phyloP scores from a whole-genome alignment of 2,329 filamentous ascomycete genomes.

The Colletotrichum godetiae region DNA sequence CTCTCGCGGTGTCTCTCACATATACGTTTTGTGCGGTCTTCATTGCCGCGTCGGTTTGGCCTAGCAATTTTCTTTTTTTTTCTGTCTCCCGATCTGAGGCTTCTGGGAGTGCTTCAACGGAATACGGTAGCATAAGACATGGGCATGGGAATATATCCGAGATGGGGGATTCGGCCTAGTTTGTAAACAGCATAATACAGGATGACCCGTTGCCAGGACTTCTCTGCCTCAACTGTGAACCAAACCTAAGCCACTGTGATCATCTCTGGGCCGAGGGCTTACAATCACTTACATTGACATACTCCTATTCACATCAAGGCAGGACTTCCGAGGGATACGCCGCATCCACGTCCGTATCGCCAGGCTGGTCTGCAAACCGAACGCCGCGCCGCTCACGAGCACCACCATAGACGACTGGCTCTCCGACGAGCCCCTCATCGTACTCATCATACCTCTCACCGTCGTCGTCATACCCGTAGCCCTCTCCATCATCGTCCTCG shows the following conservation, averaged over 20 bases:
- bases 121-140: neutral
- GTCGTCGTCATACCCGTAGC: slow-evolving; percentile 41
- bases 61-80: too few species aligned
- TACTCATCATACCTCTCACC: slow-evolving; percentile 40
- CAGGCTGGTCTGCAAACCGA: neutral
- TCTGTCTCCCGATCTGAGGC: too few species aligned
- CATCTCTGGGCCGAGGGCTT: neutral
- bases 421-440: too few species aligned
- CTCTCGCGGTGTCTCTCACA: neutral
- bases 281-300: neutral
- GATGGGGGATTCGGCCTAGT: neutral
- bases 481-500: slow-evolving; percentile 39
- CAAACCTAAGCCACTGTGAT: neutral
- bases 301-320: neutral
- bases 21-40: neutral
- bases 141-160: neutral
- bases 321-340: slow-evolving; percentile 23
- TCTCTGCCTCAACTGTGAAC: neutral
- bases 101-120: too few species aligned
- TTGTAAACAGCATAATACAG: neutral
- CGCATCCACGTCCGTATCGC: neutral
- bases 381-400: slow-evolving; percentile 38
- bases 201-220: neutral
- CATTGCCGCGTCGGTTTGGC: neutral
- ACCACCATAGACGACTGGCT: slow-evolving; percentile 39